Evolutionary conservation across 2,329 filamentous ascomycete genomes (phyloP).

Genomic region (Ophiostoma quercus): DNA sequence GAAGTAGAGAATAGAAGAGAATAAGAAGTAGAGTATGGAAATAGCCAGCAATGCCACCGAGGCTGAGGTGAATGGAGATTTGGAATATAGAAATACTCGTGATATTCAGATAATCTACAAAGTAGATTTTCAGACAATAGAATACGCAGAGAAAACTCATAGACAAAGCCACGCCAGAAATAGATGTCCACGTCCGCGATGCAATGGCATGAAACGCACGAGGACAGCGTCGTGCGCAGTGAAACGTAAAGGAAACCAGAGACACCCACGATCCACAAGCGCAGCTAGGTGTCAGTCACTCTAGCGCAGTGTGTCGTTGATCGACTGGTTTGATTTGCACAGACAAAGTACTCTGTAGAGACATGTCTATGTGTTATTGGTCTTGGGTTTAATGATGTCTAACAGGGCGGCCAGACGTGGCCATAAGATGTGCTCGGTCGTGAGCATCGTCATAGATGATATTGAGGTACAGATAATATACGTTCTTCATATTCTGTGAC

Average conservation of each 20-base stretch:
- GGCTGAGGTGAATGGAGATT: background rate
- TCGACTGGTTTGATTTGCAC: background rate
- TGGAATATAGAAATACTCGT: background rate
- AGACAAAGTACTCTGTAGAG: background rate
- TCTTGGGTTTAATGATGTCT: background rate
- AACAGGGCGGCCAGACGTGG: background rate
- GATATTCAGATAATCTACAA: too few species aligned
- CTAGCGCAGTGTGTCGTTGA: background rate
- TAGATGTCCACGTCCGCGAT: background rate
- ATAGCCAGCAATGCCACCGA: conserved; percentile 1
- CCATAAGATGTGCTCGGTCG: background rate
- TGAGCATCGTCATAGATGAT: conserved; percentile 4
- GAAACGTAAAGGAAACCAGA: conserved; percentile 11
- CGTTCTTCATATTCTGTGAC: background rate
- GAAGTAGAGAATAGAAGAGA: background rate
- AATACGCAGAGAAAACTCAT: background rate
- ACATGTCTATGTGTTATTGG: background rate
- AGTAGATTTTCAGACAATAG: background rate
- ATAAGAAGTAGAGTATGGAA: background rate
- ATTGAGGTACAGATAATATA: background rate
- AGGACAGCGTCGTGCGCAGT: conserved; percentile 7
- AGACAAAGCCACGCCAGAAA: conserved; percentile 1
- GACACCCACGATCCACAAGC: background rate
- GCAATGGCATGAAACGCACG: background rate
- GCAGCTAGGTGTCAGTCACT: background rate